phyloP scores from a whole-genome alignment of 2,329 filamentous ascomycete genomes.

The Ophiostoma perfectum region DNA sequence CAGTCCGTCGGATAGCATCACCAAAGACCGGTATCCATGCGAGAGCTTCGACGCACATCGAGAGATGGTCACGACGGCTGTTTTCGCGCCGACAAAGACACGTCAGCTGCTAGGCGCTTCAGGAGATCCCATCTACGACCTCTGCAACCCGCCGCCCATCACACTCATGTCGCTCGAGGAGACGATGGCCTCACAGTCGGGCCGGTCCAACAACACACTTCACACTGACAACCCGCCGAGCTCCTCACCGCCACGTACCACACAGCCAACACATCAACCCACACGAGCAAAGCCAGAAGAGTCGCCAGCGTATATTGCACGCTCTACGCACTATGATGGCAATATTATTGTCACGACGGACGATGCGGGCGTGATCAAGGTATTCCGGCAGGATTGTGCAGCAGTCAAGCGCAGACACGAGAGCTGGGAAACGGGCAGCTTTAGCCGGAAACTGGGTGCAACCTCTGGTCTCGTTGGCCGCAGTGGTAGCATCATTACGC shows the following conservation, averaged over 20 bases:
- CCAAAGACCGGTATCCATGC: slow-evolving; percentile 72
- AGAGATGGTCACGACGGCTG: slow-evolving; percentile 80
- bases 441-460: slow-evolving; percentile 62
- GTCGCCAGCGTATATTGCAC: slow-evolving; percentile 70
- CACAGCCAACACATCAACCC: not conserved
- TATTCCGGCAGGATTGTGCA: slow-evolving; percentile 93
- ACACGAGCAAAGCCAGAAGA: slow-evolving; percentile 50
- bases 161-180: slow-evolving; percentile 72
- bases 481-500: slow-evolving; percentile 52
- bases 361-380: slow-evolving; percentile 81
- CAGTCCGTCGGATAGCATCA: slow-evolving; percentile 47
- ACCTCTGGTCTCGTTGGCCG: slow-evolving; percentile 55
- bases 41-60: slow-evolving; percentile 90
- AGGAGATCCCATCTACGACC: slow-evolving; percentile 88
- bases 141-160: slow-evolving; percentile 91
- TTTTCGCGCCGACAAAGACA: slow-evolving; percentile 75
- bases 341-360: slow-evolving; percentile 92
- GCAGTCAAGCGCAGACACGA: slow-evolving; percentile 70
- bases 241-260: slow-evolving; percentile 22
- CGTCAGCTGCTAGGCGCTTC: slow-evolving; percentile 72
- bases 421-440: slow-evolving; percentile 68
- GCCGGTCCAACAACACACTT: slow-evolving; percentile 23
- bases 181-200: slow-evolving; percentile 34
- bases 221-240: slow-evolving; percentile 18
- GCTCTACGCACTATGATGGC: slow-evolving; percentile 69